phyloP scores from a whole-genome alignment of 1,284 basidiomycete genomes.

The Ceratobasidium sp. region DNA sequence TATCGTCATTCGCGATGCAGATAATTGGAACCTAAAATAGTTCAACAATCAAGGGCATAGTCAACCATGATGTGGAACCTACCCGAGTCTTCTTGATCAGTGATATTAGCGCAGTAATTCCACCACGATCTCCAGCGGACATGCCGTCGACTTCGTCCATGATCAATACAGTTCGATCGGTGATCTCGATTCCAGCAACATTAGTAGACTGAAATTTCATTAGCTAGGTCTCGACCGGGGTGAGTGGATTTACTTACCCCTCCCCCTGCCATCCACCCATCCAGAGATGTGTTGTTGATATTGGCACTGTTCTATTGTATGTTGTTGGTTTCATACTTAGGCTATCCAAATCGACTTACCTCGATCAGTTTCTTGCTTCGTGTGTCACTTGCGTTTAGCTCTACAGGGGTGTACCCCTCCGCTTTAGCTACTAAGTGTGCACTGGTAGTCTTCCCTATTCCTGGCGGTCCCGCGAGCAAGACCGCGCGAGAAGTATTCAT shows the following conservation, averaged over 20 bases:
- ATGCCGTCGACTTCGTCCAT: constrained; percentile 99
- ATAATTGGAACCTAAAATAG: constrained; percentile 86
- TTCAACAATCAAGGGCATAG: not conserved
- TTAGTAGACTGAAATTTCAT: constrained; percentile 60
- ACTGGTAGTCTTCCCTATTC: constrained; percentile 97
- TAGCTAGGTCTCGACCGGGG: not conserved
- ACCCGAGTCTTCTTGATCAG: constrained; percentile 95
- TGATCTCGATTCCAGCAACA: constrained; percentile 72
- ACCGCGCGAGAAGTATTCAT: constrained; percentile 88
- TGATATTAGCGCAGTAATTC: constrained; percentile 89
- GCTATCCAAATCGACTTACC: constrained; percentile 52
- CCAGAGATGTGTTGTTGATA: constrained; percentile 85
- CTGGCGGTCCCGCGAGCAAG: constrained; percentile 91
- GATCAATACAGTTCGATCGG: constrained; percentile 85
- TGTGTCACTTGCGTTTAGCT: constrained; percentile 95
- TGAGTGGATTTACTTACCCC: constrained; percentile 53
- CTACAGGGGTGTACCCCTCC: constrained; percentile 90
- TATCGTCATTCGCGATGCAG: constrained; percentile 93
- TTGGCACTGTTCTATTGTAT: constrained; percentile 75
- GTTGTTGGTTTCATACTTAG: not conserved
- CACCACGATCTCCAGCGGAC: constrained; percentile 96
- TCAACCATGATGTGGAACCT: constrained; percentile 24
- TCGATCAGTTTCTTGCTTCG: constrained; percentile 97
- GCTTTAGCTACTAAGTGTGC: constrained; percentile 91
- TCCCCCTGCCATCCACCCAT: constrained; percentile 80